Evolutionary conservation across 2,329 filamentous ascomycete genomes (phyloP).

Genomic region (Massarina eburnea): DNA sequence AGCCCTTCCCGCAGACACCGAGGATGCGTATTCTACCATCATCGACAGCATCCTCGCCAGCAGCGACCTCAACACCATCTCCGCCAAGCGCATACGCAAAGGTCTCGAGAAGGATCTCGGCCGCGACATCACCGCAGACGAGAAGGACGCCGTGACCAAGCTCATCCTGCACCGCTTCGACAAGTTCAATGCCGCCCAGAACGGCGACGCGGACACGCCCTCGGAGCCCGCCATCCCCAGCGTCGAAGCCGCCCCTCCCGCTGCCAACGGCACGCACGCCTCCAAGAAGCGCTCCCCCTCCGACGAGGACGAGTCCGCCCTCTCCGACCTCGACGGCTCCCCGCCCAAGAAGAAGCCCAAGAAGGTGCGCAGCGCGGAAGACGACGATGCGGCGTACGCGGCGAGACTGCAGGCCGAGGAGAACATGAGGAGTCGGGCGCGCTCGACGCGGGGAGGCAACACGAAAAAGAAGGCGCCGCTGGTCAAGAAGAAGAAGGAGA

Average conservation of each 20-base stretch:
- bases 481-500: constrained; percentile 68
- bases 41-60: constrained; percentile 64
- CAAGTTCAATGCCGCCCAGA: constrained; percentile 45
- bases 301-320: constrained; percentile 39
- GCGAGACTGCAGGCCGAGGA: constrained; percentile 90
- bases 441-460: constrained; percentile 75
- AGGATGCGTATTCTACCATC: constrained; percentile 57
- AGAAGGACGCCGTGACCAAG: constrained; percentile 45
- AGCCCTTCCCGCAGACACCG: constrained; percentile 50
- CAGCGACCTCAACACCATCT: constrained; percentile 65
- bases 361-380: constrained; percentile 66
- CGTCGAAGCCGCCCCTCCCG: constrained; percentile 18
- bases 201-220: constrained; percentile 24
- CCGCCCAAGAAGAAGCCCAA: constrained; percentile 58
- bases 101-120: constrained; percentile 62
- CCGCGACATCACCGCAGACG: background rate
- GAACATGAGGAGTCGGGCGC: constrained; percentile 66
- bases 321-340: constrained; percentile 45
- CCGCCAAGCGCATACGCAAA: constrained; percentile 66
- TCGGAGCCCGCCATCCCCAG: constrained; percentile 43
- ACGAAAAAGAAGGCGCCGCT: constrained; percentile 56
- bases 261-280: constrained; percentile 28
- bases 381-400: constrained; percentile 84
- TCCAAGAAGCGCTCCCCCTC: constrained; percentile 46
- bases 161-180: constrained; percentile 55